phyloP scores from a whole-genome alignment of 2,329 filamentous ascomycete genomes.

The Trichothecium roseum region DNA sequence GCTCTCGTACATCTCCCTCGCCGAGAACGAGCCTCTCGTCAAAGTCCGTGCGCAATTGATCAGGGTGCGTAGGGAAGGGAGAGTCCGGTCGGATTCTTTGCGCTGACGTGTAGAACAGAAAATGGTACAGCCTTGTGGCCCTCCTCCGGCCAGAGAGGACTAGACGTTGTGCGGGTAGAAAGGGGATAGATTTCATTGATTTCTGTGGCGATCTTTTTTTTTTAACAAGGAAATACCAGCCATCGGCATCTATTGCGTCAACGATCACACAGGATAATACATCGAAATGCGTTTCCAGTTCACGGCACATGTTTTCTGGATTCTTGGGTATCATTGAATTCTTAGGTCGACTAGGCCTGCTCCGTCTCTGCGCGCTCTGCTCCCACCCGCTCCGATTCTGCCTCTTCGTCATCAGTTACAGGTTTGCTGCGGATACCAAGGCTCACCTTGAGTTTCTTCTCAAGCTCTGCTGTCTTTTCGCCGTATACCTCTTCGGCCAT shows the following conservation, averaged over 20 bases:
- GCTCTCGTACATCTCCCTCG: conserved; percentile 80
- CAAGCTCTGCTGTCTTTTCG: conserved; percentile 40
- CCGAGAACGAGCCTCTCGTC: conserved; percentile 74
- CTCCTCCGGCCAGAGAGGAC: conserved; percentile 45
- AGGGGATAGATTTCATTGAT: background rate
- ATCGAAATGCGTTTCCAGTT: too few species aligned
- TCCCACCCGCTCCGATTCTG: conserved; percentile 5
- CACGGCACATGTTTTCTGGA: too few species aligned
- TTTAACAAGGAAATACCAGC: background rate
- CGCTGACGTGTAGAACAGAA: conserved; percentile 31
- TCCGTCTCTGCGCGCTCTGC: background rate
- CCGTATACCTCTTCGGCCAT: conserved; percentile 55
- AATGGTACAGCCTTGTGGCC: conserved; percentile 55
- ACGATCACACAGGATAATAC: too few species aligned
- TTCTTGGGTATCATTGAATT: too few species aligned
- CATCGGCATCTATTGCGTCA: background rate
- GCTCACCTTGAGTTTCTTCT: conserved; percentile 50
- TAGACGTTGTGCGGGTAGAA: conserved; percentile 13
- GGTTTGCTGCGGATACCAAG: conserved; percentile 36
- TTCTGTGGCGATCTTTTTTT: background rate
- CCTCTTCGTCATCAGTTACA: conserved; percentile 14
- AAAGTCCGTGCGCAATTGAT: conserved; percentile 73
- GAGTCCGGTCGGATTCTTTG: background rate
- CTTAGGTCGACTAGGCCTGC: background rate
- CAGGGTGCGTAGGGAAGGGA: conserved; percentile 38